Conservation (phyloP, 148 eudicot genomes). For the Vaccinium corymbosum region DNA sequence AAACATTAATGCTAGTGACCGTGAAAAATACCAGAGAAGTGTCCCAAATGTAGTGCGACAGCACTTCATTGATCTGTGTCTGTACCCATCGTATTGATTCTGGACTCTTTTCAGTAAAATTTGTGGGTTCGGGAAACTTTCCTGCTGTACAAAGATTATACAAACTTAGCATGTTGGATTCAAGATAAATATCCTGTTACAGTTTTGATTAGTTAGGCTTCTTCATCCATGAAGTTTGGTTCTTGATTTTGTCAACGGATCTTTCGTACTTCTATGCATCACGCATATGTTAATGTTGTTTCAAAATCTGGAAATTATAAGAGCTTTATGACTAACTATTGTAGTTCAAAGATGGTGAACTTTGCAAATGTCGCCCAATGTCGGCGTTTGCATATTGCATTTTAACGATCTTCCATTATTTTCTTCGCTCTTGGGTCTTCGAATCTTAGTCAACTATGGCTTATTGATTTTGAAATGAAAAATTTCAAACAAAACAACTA, state of each 20-base stretch:
- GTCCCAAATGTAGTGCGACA: background rate
- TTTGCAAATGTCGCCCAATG: background rate
- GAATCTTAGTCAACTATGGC: background rate
- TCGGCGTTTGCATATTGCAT: background rate
- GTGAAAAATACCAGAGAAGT: background rate
- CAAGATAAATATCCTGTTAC: background rate
- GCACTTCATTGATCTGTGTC: background rate
- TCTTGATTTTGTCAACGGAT: slow-evolving; percentile 2
- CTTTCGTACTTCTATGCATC: background rate
- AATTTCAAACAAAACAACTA: background rate
- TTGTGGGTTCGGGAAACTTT: background rate
- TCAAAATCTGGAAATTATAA: background rate
- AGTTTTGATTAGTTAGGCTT: background rate
- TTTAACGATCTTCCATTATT: background rate
- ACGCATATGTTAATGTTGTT: background rate
- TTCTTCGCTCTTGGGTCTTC: background rate
- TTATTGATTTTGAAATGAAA: background rate
- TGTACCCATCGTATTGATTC: background rate
- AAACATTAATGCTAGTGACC: background rate
- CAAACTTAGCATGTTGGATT: background rate
- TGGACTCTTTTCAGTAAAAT: background rate
- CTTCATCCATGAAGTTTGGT: background rate
- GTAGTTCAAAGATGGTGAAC: background rate
- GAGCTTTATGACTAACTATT: background rate
- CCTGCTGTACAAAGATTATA: background rate